phyloP scores from a whole-genome alignment of 768 basidiomycete genomes.

The Serendipita vermifera region DNA sequence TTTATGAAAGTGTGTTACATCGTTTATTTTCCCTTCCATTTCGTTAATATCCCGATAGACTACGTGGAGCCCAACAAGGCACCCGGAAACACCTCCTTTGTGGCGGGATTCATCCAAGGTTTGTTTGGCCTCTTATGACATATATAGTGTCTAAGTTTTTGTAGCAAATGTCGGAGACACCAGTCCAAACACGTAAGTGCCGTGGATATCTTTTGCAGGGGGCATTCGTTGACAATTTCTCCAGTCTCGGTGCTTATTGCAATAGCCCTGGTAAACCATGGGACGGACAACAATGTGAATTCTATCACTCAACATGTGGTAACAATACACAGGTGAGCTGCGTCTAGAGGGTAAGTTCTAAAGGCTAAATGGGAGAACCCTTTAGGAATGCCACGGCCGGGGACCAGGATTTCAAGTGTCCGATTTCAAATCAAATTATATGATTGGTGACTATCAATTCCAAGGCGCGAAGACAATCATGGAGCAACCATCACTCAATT shows the following conservation, averaged over 20 bases:
- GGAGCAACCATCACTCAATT: conserved; percentile 31
- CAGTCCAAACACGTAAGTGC: conserved; percentile 60
- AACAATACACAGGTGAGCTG: conserved; percentile 53
- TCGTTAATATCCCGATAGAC: conserved; percentile 26
- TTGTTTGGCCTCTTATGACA: conserved; percentile 19
- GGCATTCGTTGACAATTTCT: conserved; percentile 9
- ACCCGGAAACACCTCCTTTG: conserved; percentile 58
- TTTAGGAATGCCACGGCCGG: conserved; percentile 20
- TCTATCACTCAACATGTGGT: conserved; percentile 62
- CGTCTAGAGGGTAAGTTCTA: conserved; percentile 39
- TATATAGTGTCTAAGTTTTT: conserved; percentile 10
- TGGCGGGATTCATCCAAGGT: conserved; percentile 69
- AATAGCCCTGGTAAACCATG: conserved; percentile 58
- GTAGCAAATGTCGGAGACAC: conserved; percentile 72
- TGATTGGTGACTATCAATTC: conserved; percentile 60
- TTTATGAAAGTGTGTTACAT: conserved; percentile 49
- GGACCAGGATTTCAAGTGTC: conserved; percentile 65
- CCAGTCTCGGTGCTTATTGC: conserved; percentile 57
- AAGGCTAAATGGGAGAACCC: conserved; percentile 19
- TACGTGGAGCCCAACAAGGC: conserved; percentile 46
- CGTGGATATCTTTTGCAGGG: not conserved
- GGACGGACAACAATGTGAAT: conserved; percentile 57
- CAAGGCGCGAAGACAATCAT: conserved; percentile 54
- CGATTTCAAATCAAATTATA: conserved; percentile 60
- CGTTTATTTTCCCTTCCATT: not conserved